phyloP scores from a whole-genome alignment of 352 stramenopile genomes.

The Globisporangium spiculum region DNA sequence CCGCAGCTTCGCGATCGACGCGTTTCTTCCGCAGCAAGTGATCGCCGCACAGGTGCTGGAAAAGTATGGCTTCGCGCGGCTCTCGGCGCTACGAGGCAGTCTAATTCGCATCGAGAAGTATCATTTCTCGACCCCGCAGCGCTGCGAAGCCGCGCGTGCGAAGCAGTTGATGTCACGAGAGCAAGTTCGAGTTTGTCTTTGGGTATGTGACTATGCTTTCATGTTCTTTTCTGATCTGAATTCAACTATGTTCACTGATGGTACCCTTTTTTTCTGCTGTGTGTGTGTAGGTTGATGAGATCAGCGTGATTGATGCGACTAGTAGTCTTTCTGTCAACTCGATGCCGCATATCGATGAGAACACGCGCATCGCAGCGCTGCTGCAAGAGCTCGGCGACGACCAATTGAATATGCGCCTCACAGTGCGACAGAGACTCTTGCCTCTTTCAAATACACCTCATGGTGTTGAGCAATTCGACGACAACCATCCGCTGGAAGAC shows the following conservation, averaged over 20 bases:
- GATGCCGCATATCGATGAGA: conserved; percentile 28
- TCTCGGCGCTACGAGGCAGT: conserved; percentile 45
- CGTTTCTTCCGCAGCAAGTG: conserved; percentile 41
- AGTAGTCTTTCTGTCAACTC: conserved; percentile 39
- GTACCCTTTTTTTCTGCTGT: not conserved
- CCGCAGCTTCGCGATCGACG: conserved; percentile 38
- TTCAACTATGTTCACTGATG: not conserved
- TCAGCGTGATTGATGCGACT: conserved; percentile 45
- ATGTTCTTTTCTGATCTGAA: not conserved
- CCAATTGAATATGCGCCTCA: conserved; percentile 44
- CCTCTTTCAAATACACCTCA: not conserved
- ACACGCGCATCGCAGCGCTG: conserved; percentile 24
- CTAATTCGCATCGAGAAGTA: conserved; percentile 60
- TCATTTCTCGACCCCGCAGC: conserved; percentile 45
- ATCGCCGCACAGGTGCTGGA: conserved; percentile 14
- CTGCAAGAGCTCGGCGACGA: conserved; percentile 24
- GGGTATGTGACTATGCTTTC: conserved; percentile 10
- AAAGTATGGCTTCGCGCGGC: conserved; percentile 28
- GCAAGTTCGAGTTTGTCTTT: conserved; percentile 34
- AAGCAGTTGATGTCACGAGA: conserved; percentile 11
- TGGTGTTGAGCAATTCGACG: conserved; percentile 26
- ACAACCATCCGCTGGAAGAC: conserved; percentile 46
- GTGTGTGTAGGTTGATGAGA: conserved; percentile 26
- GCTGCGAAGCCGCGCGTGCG: conserved; percentile 27
- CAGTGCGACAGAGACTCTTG: conserved; percentile 40